phyloP scores from a whole-genome alignment of 139 green algal species.

The Chlorella sorokiniana region DNA sequence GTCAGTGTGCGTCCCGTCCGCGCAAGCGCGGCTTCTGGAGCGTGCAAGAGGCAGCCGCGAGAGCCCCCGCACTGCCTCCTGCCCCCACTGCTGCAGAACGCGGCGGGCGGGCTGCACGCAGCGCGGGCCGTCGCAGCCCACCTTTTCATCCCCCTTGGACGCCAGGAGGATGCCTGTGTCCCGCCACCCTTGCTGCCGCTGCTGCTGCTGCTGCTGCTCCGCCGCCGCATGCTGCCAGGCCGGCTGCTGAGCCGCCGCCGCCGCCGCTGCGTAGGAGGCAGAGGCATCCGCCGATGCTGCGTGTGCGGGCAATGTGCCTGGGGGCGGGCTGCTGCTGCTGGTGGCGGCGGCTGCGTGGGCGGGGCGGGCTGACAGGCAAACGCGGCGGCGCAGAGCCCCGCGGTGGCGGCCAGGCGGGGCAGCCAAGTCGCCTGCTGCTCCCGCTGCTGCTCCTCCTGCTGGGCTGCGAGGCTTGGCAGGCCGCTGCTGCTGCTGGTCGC shows the following conservation, averaged over 20 bases:
- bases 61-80: too few relatives aligned
- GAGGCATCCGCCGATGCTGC: neutral
- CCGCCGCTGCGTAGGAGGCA: neutral
- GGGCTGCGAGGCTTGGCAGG: neutral
- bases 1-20: too few relatives aligned
- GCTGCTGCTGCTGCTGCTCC: neutral
- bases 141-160: neutral
- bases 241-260: neutral
- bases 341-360: neutral
- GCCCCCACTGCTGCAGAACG: too few relatives aligned
- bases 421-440: neutral
- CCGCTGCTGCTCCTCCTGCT: neutral
- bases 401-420: neutral
- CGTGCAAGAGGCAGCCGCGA: too few relatives aligned
- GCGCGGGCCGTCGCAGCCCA: neutral
- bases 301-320: neutral
- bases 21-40: too few relatives aligned
- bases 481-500: neutral
- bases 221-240: neutral
- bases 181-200: slow-evolving; percentile 20
- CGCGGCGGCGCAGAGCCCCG: neutral
- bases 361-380: neutral
- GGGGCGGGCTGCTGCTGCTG: neutral
- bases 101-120: neutral
- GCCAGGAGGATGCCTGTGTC: slow-evolving; percentile 43